A percentile compares a stretch with the other conserved stretches of the same genome.
phyloP scores from a whole-genome alignment of 768 basidiomycete species.

The Hericium erinaceus region DNA sequence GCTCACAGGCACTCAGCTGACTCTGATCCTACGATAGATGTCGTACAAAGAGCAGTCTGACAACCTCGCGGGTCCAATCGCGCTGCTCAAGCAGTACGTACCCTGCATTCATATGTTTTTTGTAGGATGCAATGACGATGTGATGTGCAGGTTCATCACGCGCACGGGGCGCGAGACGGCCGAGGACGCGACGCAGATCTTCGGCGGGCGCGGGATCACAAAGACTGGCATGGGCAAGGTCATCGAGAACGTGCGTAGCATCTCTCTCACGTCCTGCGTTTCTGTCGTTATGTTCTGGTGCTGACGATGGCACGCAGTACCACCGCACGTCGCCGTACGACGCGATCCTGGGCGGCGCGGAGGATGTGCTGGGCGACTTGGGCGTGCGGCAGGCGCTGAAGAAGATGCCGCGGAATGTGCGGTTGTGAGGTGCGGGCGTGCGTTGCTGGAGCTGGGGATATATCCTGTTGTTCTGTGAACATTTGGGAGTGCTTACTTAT shows the following conservation, averaged over 20 bases:
- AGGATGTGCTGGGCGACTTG: conserved; percentile 65
- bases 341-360: conserved; percentile 73
- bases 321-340: conserved; percentile 81
- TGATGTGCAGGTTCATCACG: conserved; percentile 48
- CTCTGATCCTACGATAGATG: conserved; percentile 47
- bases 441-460: too few species aligned
- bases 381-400: conserved; percentile 67
- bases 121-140: conserved; percentile 1
- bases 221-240: conserved; percentile 79
- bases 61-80: conserved; percentile 83
- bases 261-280: neutral
- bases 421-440: conserved; percentile 23
- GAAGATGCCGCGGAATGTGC: conserved; percentile 50
- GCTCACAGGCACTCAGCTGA: conserved; percentile 6
- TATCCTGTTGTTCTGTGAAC: too few species aligned
- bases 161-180: conserved; percentile 58
- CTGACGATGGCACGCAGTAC: conserved; percentile 37
- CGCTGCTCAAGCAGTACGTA: conserved; percentile 76
- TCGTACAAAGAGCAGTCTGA: conserved; percentile 75
- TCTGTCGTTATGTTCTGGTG: neutral
- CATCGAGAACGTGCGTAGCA: conserved; percentile 56
- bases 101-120: neutral
- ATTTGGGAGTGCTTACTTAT: too few species aligned
- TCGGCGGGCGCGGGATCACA: conserved; percentile 85
- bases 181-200: conserved; percentile 73